Evolutionary conservation across 768 basidiomycete species (phyloP).

Genomic region (Russula earlei): DNA sequence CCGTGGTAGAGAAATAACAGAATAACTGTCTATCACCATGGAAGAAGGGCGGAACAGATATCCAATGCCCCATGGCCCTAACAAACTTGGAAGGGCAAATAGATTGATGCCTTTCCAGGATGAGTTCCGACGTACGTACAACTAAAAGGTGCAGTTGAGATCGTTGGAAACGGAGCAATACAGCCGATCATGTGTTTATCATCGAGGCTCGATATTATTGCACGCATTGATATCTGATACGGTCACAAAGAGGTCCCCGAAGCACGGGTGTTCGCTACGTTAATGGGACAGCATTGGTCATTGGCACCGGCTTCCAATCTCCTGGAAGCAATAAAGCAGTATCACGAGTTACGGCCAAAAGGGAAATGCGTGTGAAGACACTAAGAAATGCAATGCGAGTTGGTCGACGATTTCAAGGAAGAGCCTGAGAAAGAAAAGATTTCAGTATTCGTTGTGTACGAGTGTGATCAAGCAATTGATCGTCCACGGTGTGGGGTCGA

Average conservation of each 20-base stretch:
- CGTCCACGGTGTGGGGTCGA: too few relatives aligned
- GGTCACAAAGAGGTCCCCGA: neutral
- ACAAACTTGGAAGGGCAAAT: neutral
- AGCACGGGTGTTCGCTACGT: neutral
- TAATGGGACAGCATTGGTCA: neutral
- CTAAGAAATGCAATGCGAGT: too few relatives aligned
- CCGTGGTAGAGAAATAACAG: neutral
- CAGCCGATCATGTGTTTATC: neutral
- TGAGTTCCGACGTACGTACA: conserved; percentile 2
- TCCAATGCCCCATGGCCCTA: neutral
- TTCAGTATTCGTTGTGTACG: neutral
- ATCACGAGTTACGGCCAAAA: neutral
- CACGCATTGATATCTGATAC: neutral
- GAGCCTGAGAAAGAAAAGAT: too few relatives aligned
- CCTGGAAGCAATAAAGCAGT: neutral
- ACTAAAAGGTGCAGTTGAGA: neutral
- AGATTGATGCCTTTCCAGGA: neutral
- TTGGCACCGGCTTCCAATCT: too few relatives aligned
- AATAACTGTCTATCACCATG: neutral
- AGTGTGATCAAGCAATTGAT: too few relatives aligned
- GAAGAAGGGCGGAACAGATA: neutral
- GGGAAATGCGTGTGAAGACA: neutral
- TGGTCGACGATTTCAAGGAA: too few relatives aligned
- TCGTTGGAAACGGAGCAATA: neutral
- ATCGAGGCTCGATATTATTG: neutral